Evolutionary conservation across 176 grass and related monocot genomes (phyloP), one percentile per base, ranked within the genome.

Genomic region (Ensete glaucum): DNA sequence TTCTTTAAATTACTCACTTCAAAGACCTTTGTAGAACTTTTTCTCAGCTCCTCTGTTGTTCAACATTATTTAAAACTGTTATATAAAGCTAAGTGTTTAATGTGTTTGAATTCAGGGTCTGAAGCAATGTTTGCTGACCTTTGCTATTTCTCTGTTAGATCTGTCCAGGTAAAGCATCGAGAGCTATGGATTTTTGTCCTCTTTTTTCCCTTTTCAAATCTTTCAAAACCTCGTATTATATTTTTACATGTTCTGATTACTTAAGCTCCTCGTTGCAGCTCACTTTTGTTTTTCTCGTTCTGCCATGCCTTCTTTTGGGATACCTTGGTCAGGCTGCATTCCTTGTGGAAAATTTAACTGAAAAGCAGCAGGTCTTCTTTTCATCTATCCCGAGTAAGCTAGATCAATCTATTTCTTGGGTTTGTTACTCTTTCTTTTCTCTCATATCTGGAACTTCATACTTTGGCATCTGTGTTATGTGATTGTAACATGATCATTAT

Each of bases 81-180:
- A 6, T 23, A 50, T 3, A 50, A 51, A 11, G 16, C 13, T 48
- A 21, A 27, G 1, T 70, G 34, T 51, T 70, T 12, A 7, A n/a
- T 34, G 64, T 78, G 76, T 5, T 15, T 64, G 73, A 82, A 82
- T 80, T 89, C 86, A 99, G 95, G 95, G 76, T 99, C 95, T n/a
- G 95, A 99, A 69, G 90, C 95, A 77, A 94, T 99, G 95, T 94
- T 99, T 94, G 95, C 95, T 19, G 90, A 99, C 82, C 87, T 99
- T 71, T 99, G 95, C 78, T 99, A 94, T 80, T 99, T 94, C 82
- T 99, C 90, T 77, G 95, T 94, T 74, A 93, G 80, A 82, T 99
- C 95, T 79, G 86, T 99, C 77, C 95, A 99, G 90, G 95, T 90
- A 89, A 53, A 53, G 16, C 23, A 27, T 49, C 8, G 55, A 67